Conservation (phyloP, 495 filamentous ascomycete species). For the Extremus antarcticus region DNA sequence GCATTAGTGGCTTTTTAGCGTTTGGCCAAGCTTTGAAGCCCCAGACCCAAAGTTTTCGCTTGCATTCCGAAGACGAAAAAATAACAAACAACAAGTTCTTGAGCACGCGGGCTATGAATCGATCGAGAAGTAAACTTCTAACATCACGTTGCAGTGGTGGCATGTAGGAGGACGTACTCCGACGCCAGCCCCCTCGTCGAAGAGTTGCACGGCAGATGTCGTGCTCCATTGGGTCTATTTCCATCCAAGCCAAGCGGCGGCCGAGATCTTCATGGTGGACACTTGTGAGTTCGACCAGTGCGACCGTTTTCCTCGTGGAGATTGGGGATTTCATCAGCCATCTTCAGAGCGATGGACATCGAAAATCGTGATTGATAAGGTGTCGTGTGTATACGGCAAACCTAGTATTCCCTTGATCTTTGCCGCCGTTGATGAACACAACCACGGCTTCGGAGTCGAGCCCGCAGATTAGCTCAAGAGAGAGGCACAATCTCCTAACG, state of each 20-base stretch:
- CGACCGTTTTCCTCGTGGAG: neutral
- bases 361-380: no score
- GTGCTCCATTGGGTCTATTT: neutral
- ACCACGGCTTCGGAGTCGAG: no score
- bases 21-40: neutral
- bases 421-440: no score
- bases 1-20: neutral
- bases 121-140: neutral
- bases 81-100: neutral
- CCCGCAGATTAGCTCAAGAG: neutral
- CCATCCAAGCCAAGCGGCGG: neutral
- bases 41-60: neutral
- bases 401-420: no score
- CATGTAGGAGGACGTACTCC: neutral
- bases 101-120: neutral
- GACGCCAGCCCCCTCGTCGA: neutral
- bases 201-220: neutral
- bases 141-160: neutral
- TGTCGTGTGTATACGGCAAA: no score
- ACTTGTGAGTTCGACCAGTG: neutral
- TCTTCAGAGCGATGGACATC: no score
- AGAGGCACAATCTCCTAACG: neutral
- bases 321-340: no score
- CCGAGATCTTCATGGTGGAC: neutral
- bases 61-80: neutral